Base-by-base conservation (phyloP, 1,284 basidiomycete genomes). In the Marasmius tenuissimus region DNA sequence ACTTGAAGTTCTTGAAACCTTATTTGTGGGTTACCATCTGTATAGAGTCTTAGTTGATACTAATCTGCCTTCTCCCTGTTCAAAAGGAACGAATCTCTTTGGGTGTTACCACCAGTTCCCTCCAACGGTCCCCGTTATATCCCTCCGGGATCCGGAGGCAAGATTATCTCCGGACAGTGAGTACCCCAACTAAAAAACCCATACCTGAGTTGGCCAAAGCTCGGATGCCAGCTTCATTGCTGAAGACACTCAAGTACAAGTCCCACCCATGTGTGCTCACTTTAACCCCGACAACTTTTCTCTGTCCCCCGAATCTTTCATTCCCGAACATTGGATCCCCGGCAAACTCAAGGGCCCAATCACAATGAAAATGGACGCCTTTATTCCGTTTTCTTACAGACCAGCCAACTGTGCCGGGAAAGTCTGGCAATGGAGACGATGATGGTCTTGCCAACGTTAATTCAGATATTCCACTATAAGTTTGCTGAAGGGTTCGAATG, bases 21-120 rank as follows among this genome's bases (percentile, higher is more conserved):
- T 73, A 72, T 60, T 71, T 80, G 77, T 79, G 59, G 62, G 75
- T 71, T 4, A 8, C 16, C 20, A 53, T 27, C 7, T n/a, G 50
- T 18, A 51, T 12, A 59, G 56, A 1, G 62, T 37, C 40, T 12
- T 12, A 12, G n/a, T 42, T 6, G 3, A 12, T 6, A 12, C 2
- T 27, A 4, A 2, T n/a, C 2, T n/a, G 12, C 39, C 9, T 27
- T 55, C 18, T 20, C n/a, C n/a, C 40, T 35, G 27, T 9, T 40
- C 18, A n/a, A 3, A 53, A 81, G 80, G 27, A 78, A 78, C 58
- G 81, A 83, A 58, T 65, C 68, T 33, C 62, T 79, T 7, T 74
- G 78, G 8, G 68, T 78, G 7, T 66, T 70, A 16, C 76, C 77
- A 9, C 75, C 77, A 1, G 66, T 77, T 4, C 67, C 75, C 6